These are phyloP conservation scores for Myriosclerotinia duriaeana DNA, from an alignment of 2,329 filamentous ascomycete genomes.

Conservation along the genomic window DNA sequence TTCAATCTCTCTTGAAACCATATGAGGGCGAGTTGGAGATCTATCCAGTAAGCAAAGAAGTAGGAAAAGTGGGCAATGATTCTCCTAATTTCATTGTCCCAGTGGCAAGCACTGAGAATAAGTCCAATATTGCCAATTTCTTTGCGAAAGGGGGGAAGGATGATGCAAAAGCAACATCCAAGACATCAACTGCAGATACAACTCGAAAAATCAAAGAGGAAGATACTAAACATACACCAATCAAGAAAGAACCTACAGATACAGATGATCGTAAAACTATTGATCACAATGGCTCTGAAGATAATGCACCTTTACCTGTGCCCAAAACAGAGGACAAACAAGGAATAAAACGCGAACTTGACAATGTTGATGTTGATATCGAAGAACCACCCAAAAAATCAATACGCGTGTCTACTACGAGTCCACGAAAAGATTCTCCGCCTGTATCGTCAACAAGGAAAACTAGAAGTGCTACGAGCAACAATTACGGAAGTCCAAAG, in stretches of 20 bases:
- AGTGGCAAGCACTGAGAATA: slow-evolving; percentile 81
- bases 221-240: slow-evolving; percentile 19
- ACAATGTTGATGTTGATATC: slow-evolving; percentile 29
- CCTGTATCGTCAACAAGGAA: slow-evolving; percentile 32
- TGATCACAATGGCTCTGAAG: slow-evolving; percentile 34
- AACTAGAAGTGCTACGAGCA: slow-evolving; percentile 39
- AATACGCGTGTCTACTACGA: slow-evolving; percentile 30
- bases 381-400: slow-evolving; percentile 36
- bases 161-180: slow-evolving; percentile 21
- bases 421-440: slow-evolving; percentile 27
- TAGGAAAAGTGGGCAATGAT: slow-evolving; percentile 92
- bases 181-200: slow-evolving; percentile 23
- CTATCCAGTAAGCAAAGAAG: slow-evolving; percentile 83
- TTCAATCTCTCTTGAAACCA: slow-evolving; percentile 78
- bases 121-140: slow-evolving; percentile 91
- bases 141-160: slow-evolving; percentile 58
- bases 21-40: slow-evolving; percentile 77
- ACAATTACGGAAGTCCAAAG: slow-evolving; percentile 35
- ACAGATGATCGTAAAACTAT: slow-evolving; percentile 31
- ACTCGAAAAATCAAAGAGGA: slow-evolving; percentile 28
- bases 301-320: slow-evolving; percentile 37
- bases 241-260: slow-evolving; percentile 34
- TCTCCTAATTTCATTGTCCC: slow-evolving; percentile 81
- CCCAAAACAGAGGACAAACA: slow-evolving; percentile 31
- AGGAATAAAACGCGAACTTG: slow-evolving; percentile 37